Conservation (phyloP, 179 eudicot genomes). For the Spinacia oleracea region DNA sequence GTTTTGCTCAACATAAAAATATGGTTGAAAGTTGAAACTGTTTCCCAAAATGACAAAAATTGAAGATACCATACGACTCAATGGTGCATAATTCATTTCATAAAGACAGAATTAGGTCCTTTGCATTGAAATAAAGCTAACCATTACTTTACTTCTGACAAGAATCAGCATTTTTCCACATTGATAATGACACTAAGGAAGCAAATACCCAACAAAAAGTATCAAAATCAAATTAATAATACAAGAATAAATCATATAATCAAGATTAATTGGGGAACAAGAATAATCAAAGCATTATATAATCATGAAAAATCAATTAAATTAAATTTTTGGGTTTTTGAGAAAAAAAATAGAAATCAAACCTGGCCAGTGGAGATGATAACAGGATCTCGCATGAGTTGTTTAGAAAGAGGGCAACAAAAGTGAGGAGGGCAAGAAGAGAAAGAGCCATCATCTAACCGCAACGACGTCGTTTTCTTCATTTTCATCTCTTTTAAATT, state of each 20-base stretch:
- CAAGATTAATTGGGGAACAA: neutral
- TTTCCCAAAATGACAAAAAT: constrained; percentile 20
- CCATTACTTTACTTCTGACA: constrained; percentile 20
- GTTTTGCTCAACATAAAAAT: constrained; percentile 3
- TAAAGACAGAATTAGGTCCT: constrained; percentile 23
- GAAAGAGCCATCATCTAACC: constrained; percentile 17
- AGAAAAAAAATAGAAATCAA: neutral
- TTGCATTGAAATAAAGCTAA: constrained; percentile 27
- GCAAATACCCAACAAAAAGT: neutral
- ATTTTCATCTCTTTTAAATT: constrained; percentile 52
- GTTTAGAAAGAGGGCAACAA: constrained; percentile 77
- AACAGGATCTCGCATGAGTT: constrained; percentile 84
- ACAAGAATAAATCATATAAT: neutral
- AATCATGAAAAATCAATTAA: neutral
- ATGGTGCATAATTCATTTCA: neutral
- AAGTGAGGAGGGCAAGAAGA: constrained; percentile 56
- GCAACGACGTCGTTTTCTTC: constrained; percentile 36
- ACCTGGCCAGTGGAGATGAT: constrained; percentile 86
- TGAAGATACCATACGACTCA: constrained; percentile 13
- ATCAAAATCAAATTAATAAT: neutral
- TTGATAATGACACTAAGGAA: constrained; percentile 17
- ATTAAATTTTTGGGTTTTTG: neutral
- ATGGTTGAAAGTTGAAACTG: constrained; percentile 22
- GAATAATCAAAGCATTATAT: neutral
- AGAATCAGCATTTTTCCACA: constrained; percentile 21